Conservation (phyloP, 2,329 filamentous ascomycete genomes). For the Cytospora mali region DNA sequence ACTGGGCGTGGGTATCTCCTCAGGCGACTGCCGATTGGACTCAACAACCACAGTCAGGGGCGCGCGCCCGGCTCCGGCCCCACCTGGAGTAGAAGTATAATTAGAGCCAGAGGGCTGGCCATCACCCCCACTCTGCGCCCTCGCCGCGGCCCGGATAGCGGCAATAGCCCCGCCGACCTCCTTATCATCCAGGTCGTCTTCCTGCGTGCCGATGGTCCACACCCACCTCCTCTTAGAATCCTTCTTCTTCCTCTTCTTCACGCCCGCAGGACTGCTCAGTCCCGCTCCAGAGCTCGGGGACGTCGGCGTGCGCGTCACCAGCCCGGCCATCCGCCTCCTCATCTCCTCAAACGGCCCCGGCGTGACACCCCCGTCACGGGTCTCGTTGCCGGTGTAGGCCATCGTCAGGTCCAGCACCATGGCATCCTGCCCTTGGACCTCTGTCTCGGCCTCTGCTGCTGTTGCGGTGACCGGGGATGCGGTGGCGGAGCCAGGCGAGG, state of each 20-base stretch:
- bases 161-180: constrained; percentile 47
- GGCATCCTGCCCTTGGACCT: constrained; percentile 33
- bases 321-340: constrained; percentile 57
- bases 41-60: constrained; percentile 18
- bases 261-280: constrained; percentile 47
- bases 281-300: constrained; percentile 39
- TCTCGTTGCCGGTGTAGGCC: constrained; percentile 57
- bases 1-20: constrained; percentile 45
- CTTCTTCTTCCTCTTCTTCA: constrained; percentile 56
- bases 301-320: constrained; percentile 46
- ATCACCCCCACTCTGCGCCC: constrained; percentile 30
- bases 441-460: not conserved
- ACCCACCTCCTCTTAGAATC: constrained; percentile 68
- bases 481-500: constrained; percentile 50
- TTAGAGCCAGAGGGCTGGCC: constrained; percentile 35
- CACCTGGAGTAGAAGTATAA: not conserved
- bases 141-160: constrained; percentile 39
- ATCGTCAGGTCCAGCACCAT: constrained; percentile 51
- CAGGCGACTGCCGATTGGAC: constrained; percentile 26
- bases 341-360: constrained; percentile 67
- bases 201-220: constrained; percentile 62
- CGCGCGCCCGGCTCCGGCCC: not conserved
- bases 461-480: constrained; percentile 32
- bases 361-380: constrained; percentile 62
- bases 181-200: constrained; percentile 49